Percentiles rank a stretch among this genome's conserved stretches.
Conservation (phyloP, 2,329 filamentous ascomycete species). For the Alternaria sp. region DNA sequence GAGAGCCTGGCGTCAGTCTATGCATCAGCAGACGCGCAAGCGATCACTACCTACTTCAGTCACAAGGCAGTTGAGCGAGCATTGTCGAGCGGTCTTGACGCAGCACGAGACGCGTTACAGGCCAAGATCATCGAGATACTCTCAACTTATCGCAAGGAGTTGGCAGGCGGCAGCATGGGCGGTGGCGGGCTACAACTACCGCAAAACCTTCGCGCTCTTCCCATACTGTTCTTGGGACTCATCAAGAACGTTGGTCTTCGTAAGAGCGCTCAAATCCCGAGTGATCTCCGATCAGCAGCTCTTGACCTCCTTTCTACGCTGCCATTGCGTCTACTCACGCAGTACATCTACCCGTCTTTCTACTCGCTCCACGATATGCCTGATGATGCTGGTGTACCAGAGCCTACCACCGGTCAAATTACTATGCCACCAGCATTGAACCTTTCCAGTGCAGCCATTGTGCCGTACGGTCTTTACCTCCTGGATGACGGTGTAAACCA, state of each 20-base stretch:
- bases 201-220: constrained; percentile 85
- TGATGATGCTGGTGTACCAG: constrained; percentile 84
- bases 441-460: constrained; percentile 84
- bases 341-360: constrained; percentile 73
- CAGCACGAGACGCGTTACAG: constrained; percentile 88
- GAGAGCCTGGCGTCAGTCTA: constrained; percentile 90
- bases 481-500: constrained; percentile 98
- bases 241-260: constrained; percentile 80
- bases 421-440: constrained; percentile 84
- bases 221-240: constrained; percentile 87
- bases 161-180: constrained; percentile 94
- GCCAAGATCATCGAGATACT: constrained; percentile 91
- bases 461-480: constrained; percentile 89
- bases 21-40: constrained; percentile 91
- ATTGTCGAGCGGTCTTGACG: constrained; percentile 84
- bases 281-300: constrained; percentile 87
- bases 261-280: constrained; percentile 49
- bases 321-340: constrained; percentile 85
- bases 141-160: constrained; percentile 95
- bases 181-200: constrained; percentile 92
- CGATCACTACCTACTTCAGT: constrained; percentile 91
- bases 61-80: constrained; percentile 96
- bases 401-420: constrained; percentile 86
- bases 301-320: constrained; percentile 94
- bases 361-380: constrained; percentile 75